These are phyloP conservation scores for Schwanniomyces polymorphus DNA, from an alignment of 805 yeast species.

Conservation along the genomic window DNA sequence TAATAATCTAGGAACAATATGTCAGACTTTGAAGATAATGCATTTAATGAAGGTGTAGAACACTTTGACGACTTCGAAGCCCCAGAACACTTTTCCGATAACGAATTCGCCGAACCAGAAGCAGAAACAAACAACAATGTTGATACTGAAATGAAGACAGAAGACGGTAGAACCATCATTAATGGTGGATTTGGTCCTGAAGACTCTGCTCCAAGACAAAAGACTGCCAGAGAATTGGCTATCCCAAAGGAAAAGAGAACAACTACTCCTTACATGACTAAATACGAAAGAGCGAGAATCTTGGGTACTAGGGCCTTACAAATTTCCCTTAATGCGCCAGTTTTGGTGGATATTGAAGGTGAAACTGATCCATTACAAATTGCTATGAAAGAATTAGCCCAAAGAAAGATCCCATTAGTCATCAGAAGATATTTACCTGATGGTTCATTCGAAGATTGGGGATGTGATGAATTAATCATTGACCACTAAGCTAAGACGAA, in stretches of 20 bases:
- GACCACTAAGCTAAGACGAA: conserved; percentile 49
- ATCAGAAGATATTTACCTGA: conserved; percentile 96
- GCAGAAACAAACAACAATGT: conserved; percentile 21
- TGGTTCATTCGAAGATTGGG: conserved; percentile 98
- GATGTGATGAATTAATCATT: conserved; percentile 94
- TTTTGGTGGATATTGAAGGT: conserved; percentile 95
- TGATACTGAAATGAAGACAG: conserved; percentile 51
- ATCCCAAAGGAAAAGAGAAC: conserved; percentile 86
- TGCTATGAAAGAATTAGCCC: conserved; percentile 95
- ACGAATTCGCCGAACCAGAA: conserved; percentile 49
- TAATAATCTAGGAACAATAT: conserved; percentile 13
- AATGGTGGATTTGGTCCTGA: conserved; percentile 68
- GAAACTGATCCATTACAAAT: conserved; percentile 98
- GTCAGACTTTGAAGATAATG: conserved; percentile 46
- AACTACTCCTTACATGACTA: conserved; percentile 98
- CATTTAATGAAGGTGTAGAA: conserved; percentile 69
- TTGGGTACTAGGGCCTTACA: conserved; percentile 97
- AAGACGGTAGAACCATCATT: conserved; percentile 71
- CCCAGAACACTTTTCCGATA: conserved; percentile 75
- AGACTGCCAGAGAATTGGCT: conserved; percentile 76
- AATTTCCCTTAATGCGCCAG: conserved; percentile 98
- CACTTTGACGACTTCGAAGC: conserved; percentile 81
- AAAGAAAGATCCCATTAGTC: conserved; percentile 91
- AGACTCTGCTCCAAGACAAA: conserved; percentile 50
- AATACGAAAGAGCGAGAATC: conserved; percentile 96